Evolutionary conservation across 306 rosid genomes (phyloP), one percentile per base, ranked within the genome.

Genomic region (Lathyrus sativus): DNA sequence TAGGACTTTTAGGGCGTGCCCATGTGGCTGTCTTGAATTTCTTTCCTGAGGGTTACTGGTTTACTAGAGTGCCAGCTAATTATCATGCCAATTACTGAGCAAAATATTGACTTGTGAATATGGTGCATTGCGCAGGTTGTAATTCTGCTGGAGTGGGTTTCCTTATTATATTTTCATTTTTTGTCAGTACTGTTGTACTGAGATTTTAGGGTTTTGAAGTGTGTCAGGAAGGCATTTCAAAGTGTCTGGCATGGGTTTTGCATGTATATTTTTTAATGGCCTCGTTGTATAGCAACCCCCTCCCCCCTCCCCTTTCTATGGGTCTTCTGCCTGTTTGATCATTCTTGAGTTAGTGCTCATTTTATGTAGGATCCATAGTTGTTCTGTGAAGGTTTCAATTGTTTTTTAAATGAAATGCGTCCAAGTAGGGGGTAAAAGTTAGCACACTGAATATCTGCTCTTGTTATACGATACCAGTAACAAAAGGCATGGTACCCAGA

Each of bases 101-200:
- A 35, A 38, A 54, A 50, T 63, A 31, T 79, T 79, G 46, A 86
- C 74, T 13, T 42, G 14, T 65, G 57, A 39, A 62, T 44, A 10
- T 68, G 51, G 68, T 80, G 83, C 49, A 26, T 73, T 69, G 60
- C 80, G 96, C 96, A 92, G 98, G 98, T 82, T 77, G 84, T 74
- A 78, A 81, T 17, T 72, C 86, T 76, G 76, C 76, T 17, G 85
- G 74, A 78, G 59, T 73, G 70, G 85, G 84, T 66, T 71, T 65
- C 35, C 67, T 70, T 68, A 79, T 80, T 83, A 92, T 92, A 86
- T 78, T 89, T 89, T 89, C 89, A 89, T 85, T 84, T 78, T 78
- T 91, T 73, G 76, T 85, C 80, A 75, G 88, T 76, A 73, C 65
- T 74, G 64, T 74, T 79, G 80, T 81, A 48, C 75, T 85, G 88